Base-by-base conservation (phyloP, 169 alveolate species). In the Plasmodium cynomolgi region DNA sequence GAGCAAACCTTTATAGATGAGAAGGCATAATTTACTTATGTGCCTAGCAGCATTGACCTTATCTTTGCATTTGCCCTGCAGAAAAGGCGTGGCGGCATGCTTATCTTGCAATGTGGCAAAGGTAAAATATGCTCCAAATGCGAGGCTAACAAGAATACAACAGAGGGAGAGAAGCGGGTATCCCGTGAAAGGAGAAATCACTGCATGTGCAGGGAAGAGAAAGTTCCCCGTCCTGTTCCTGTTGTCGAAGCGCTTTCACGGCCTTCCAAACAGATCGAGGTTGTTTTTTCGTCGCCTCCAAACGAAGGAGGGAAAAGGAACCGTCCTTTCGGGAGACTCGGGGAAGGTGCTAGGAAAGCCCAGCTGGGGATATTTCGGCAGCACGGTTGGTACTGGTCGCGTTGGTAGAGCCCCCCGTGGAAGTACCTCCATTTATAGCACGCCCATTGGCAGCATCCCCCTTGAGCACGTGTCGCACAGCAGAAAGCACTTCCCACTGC, bases 41-140 rank as follows among this genome's bases (percentile, higher is more conserved):
- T 11, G 20, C 71, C 26, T 84, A 6, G 77, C 77, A 68, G 77
- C 77, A 68, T 58, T 84, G 68, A 20, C 39, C 17, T 20, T 29
- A 11, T 23, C 74, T 68, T 71, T 84, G 9, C 29, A 41, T 9
- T 73, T 84, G 44, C 72, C 26, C 20, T 23, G 41, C 41, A 68
- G 17, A 39, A 84, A 84, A 84, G 54, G 83, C 50, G 75, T 84
- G 92, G 74, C 75, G 83, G 56, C 54, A 39, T 84, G 92, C 56
- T 68, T 84, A 44, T 20, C 83, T 39, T 84, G 73, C 58, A 83
- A 20, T 84, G 31, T 41, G 13, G 33, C 72, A 58, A 33, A 7
- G 54, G 20, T 72, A 72, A 84, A 44, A 84, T 84, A 72, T 84
- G 74, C 9, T 39, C 75, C 54, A 39, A 39, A 39, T 71, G 83